Conservation (phyloP, 2,329 filamentous ascomycete genomes). For the Camptophora hylomeconis region DNA sequence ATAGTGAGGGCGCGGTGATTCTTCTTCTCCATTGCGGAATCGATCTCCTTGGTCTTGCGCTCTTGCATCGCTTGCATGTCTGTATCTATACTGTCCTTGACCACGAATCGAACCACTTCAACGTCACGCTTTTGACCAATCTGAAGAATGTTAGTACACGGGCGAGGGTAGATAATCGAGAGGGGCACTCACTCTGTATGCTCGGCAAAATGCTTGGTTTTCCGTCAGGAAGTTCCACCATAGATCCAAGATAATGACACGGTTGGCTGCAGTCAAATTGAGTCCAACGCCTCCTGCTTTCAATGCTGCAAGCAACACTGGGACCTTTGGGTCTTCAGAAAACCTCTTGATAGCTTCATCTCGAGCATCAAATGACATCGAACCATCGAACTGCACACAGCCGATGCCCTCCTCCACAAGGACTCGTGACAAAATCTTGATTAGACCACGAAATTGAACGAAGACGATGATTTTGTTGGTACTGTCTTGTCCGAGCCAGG, state of each 20-base stretch:
- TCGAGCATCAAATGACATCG: conserved; percentile 31
- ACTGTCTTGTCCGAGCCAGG: conserved; percentile 31
- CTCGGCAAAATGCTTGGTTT: conserved; percentile 43
- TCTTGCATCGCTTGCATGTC: conserved; percentile 43
- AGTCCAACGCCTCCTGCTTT: conserved; percentile 45
- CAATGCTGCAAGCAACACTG: conserved; percentile 43
- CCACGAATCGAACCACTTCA: conserved; percentile 44
- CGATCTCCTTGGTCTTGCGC: conserved; percentile 38
- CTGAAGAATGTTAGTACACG: conserved; percentile 28
- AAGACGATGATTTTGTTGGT: conserved; percentile 47
- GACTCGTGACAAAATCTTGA: conserved; percentile 37
- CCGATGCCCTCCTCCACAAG: conserved; percentile 39
- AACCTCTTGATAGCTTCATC: conserved; percentile 36
- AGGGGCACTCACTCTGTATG: conserved; percentile 8
- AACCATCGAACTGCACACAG: conserved; percentile 35
- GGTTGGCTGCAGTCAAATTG: conserved; percentile 48
- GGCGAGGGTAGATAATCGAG: conserved; percentile 4
- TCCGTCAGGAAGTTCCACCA: conserved; percentile 53
- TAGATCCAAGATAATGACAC: conserved; percentile 41
- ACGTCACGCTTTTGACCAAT: conserved; percentile 52
- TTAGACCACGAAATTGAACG: conserved; percentile 44
- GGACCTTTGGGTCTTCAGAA: conserved; percentile 23
- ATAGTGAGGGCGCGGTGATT: conserved; percentile 10
- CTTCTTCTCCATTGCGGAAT: conserved; percentile 9
- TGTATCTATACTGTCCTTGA: conserved; percentile 45